Evolutionary conservation across 2,329 filamentous ascomycete species (phyloP).

Genomic region (Cytospora paraplurivora): DNA sequence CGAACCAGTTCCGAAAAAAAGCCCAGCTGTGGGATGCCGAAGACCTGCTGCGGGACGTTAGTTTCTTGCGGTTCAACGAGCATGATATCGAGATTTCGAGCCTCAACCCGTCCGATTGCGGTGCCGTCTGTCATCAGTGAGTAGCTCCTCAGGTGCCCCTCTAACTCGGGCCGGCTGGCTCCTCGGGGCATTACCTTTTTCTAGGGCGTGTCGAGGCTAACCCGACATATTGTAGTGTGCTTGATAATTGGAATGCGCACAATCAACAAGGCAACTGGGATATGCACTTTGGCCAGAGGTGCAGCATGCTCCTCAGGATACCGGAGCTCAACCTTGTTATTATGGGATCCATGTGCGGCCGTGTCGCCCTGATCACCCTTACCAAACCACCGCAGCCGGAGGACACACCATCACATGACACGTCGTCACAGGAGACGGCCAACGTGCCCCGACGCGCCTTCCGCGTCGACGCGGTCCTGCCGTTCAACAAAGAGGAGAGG

Average conservation of each 20-base stretch:
- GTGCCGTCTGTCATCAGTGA: conserved; percentile 35
- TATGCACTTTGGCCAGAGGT: conserved; percentile 48
- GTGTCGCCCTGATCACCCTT: conserved; percentile 63
- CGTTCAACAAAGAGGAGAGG: conserved; percentile 50
- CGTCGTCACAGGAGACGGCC: conserved; percentile 26
- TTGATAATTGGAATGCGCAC: conserved; percentile 33
- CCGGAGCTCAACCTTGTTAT: conserved; percentile 72
- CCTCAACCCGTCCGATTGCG: conserved; percentile 34
- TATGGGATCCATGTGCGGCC: conserved; percentile 66
- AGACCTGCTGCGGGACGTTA: conserved; percentile 19
- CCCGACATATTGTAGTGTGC: conserved; percentile 31
- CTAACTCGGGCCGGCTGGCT: not conserved
- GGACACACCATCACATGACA: conserved; percentile 6
- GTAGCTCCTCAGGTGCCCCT: not conserved
- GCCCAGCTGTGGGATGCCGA: conserved; percentile 1
- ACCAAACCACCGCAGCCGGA: conserved; percentile 46
- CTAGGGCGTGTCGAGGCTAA: not conserved
- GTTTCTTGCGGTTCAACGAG: conserved; percentile 51
- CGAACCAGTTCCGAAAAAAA: conserved; percentile 12
- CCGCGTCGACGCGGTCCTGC: conserved; percentile 57
- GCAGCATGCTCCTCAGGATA: conserved; percentile 66
- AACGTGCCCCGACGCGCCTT: conserved; percentile 46
- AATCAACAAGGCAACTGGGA: conserved; percentile 36
- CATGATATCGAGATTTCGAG: conserved; percentile 52
- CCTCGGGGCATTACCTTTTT: not conserved